Percentiles rank a stretch among this genome's conserved stretches.
Evolutionary conservation across 2,329 filamentous ascomycete genomes (phyloP).

Genomic region (Colletotrichum sp.): DNA sequence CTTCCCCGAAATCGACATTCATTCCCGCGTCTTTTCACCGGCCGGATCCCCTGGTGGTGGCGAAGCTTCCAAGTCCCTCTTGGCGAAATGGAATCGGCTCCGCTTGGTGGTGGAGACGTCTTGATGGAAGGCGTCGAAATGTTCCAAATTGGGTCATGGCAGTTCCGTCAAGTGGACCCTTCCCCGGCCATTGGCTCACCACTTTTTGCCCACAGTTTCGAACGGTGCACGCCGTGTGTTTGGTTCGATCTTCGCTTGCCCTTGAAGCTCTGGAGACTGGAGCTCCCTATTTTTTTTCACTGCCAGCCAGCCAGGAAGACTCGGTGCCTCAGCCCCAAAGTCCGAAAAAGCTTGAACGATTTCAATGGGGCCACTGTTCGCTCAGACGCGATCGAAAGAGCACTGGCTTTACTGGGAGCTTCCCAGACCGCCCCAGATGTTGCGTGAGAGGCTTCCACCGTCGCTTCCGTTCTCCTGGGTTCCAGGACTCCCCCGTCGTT

Average conservation of each 20-base stretch:
- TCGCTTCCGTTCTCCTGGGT: neutral
- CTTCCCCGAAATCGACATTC: neutral
- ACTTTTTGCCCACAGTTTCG: neutral
- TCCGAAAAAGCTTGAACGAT: neutral
- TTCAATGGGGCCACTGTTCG: neutral
- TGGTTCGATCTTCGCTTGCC: neutral
- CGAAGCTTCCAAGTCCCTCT: slow-evolving; percentile 11
- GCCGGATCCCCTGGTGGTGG: slow-evolving; percentile 1
- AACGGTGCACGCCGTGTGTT: neutral
- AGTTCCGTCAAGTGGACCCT: neutral
- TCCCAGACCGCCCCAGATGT: neutral
- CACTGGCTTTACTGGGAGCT: neutral
- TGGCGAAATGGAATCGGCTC: slow-evolving; percentile 5
- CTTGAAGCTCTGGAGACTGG: neutral
- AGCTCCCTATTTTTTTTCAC: neutral
- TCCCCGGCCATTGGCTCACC: neutral
- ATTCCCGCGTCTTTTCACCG: neutral
- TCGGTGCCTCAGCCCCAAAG: neutral
- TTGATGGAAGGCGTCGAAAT: neutral
- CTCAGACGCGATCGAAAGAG: neutral
- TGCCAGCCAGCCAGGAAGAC: neutral
- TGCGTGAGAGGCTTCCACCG: neutral
- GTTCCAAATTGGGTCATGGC: neutral
- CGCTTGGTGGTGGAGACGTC: neutral
- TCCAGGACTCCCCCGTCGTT: neutral